Percentiles rank a stretch among this genome's conserved stretches.
These are phyloP conservation scores for Talaromyces rugulosus DNA, from an alignment of 2,329 filamentous ascomycete species.

Conservation along the genomic window DNA sequence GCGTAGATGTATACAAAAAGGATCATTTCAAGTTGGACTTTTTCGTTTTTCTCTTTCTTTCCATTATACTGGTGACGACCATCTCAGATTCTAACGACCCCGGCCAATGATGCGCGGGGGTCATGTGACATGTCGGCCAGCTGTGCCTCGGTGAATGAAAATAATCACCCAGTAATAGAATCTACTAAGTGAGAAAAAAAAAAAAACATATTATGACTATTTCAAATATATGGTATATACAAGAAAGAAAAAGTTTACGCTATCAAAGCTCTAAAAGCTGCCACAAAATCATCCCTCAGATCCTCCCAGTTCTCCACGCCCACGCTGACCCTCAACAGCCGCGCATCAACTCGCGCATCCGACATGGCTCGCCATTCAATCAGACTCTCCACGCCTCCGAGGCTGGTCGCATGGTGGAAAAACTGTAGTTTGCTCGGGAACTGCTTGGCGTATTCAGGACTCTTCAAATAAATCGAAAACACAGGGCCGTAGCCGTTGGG, in stretches of 20 bases:
- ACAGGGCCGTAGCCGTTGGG: constrained; percentile 85
- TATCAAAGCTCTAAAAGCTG: constrained; percentile 51
- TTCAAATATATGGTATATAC: not conserved
- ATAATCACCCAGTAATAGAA: not conserved
- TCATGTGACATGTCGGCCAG: not conserved
- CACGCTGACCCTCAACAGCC: constrained; percentile 74
- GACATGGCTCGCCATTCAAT: constrained; percentile 96
- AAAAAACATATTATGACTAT: not conserved
- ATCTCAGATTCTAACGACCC: not conserved
- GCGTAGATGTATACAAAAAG: not conserved
- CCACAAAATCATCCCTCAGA: constrained; percentile 67
- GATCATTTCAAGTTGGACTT: not conserved
- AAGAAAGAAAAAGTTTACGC: not conserved
- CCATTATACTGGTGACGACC: not conserved
- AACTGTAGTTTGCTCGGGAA: constrained; percentile 74
- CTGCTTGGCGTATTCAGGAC: constrained; percentile 56
- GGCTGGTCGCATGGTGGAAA: constrained; percentile 91
- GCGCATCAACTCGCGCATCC: constrained; percentile 66
- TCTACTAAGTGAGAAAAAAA: not conserved
- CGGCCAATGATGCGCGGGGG: not conserved
- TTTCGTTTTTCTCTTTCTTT: not conserved
- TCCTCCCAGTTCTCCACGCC: constrained; percentile 87
- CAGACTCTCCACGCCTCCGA: constrained; percentile 90
- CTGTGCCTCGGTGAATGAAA: too few species aligned
- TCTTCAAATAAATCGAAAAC: constrained; percentile 68